phyloP scores from a whole-genome alignment of 768 basidiomycete species.

The Rhizopogon salebrosus region DNA sequence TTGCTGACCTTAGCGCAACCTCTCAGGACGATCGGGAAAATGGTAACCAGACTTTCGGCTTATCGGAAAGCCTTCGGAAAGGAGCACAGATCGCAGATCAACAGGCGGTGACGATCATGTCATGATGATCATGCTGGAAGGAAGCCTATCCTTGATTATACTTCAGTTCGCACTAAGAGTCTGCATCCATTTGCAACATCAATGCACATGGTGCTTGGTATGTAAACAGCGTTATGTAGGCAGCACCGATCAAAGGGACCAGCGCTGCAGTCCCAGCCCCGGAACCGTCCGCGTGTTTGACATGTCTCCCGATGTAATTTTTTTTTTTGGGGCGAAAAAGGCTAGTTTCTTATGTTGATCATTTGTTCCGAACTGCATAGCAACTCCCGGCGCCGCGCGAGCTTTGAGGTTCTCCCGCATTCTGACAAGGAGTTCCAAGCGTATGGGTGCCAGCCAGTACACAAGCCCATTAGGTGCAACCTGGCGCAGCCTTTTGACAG shows the following conservation, averaged over 20 bases:
- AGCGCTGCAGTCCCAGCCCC: no score
- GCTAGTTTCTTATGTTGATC: conserved; percentile 17
- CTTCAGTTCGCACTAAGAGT: no score
- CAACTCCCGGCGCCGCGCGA: conserved; percentile 20
- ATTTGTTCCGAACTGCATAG: conserved; percentile 26
- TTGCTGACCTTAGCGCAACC: no score
- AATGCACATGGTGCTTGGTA: neutral
- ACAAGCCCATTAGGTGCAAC: neutral
- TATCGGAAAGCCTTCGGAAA: no score
- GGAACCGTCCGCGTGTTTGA: neutral
- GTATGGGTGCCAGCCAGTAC: neutral
- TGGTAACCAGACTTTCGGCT: no score
- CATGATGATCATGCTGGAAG: no score
- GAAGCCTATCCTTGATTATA: no score
- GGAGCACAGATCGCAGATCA: no score
- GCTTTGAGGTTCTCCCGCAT: conserved; percentile 1
- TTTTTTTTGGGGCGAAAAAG: conserved; percentile 13
- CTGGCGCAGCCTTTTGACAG: conserved; percentile 1
- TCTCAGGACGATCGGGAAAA: no score
- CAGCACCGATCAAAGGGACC: no score
- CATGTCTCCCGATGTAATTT: conserved; percentile 6
- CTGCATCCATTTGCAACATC: no score
- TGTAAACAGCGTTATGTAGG: neutral
- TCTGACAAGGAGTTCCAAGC: neutral
- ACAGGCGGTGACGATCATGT: no score